Evolutionary conservation across 345 rosid species (phyloP).

Genomic region (Hirschfeldia incana): DNA sequence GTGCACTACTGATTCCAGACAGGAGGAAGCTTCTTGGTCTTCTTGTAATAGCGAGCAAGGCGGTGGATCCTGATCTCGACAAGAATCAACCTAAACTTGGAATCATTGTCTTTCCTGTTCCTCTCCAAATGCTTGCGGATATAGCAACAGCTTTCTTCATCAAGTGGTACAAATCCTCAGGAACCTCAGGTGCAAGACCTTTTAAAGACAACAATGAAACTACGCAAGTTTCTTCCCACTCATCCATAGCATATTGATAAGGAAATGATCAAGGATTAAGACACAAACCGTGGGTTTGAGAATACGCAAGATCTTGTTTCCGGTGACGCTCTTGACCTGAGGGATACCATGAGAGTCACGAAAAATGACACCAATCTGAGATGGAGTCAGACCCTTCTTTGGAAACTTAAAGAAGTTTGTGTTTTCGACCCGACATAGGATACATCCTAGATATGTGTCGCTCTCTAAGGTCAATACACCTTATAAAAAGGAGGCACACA

Average conservation of each 20-base stretch:
- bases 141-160: conserved; percentile 9
- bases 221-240: background rate
- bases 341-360: conserved; percentile 76
- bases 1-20: conserved; percentile 74
- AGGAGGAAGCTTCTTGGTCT: conserved; percentile 90
- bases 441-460: no score
- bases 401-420: no score
- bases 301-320: conserved; percentile 64
- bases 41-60: conserved; percentile 88
- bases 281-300: conserved; percentile 55
- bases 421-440: no score
- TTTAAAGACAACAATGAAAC: background rate
- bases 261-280: background rate
- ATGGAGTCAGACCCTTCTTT: conserved; percentile 67
- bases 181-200: conserved; percentile 87
- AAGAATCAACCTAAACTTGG: conserved; percentile 12
- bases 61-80: conserved; percentile 28
- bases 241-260: background rate
- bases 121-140: conserved; percentile 6
- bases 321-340: conserved; percentile 62
- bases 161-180: conserved; percentile 80
- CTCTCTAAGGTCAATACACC: no score
- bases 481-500: no score
- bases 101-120: conserved; percentile 10
- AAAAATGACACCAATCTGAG: conserved; percentile 73